Percentiles rank a stretch among this genome's conserved stretches.
Conservation (phyloP, 202 grass and related monocot species). For the Cymbopogon flexuosus region DNA sequence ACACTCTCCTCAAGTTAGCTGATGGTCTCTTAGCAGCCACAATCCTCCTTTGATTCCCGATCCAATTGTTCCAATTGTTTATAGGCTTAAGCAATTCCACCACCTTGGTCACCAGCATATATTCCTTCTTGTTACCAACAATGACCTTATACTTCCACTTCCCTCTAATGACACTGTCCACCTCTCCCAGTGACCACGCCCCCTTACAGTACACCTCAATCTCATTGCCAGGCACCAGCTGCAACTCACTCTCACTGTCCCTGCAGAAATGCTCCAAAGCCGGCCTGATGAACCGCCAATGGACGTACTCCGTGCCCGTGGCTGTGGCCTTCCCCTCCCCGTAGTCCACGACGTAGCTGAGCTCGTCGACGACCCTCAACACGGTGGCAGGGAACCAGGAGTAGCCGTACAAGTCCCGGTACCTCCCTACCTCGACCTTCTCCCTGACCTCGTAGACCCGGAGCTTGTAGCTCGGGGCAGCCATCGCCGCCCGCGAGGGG, state of each 20-base stretch:
- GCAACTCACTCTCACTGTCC: neutral
- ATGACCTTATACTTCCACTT: slow-evolving; percentile 26
- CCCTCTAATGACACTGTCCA: slow-evolving; percentile 5
- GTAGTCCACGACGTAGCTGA: slow-evolving; percentile 46
- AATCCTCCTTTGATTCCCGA: slow-evolving; percentile 26
- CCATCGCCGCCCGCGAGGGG: neutral
- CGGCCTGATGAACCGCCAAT: slow-evolving; percentile 38
- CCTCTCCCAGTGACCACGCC: slow-evolving; percentile 52
- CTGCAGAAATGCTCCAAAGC: slow-evolving; percentile 33
- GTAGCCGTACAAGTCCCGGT: slow-evolving; percentile 5
- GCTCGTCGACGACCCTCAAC: slow-evolving; percentile 35
- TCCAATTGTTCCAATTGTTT: slow-evolving; percentile 33
- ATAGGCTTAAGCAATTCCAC: slow-evolving; percentile 27
- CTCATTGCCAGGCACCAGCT: neutral
- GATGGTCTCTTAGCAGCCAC: slow-evolving; percentile 24
- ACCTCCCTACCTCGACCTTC: slow-evolving; percentile 43
- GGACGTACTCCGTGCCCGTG: slow-evolving; percentile 12
- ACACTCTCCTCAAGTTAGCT: slow-evolving; percentile 32
- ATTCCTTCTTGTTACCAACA: neutral
- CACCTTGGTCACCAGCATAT: neutral
- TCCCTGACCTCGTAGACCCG: slow-evolving; percentile 22
- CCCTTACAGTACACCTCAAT: slow-evolving; percentile 42
- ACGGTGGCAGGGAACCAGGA: slow-evolving; percentile 49
- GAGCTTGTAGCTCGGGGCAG: neutral
- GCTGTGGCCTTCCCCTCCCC: neutral